Conservation (phyloP, 495 filamentous ascomycete species). For the Collariella sp. region DNA sequence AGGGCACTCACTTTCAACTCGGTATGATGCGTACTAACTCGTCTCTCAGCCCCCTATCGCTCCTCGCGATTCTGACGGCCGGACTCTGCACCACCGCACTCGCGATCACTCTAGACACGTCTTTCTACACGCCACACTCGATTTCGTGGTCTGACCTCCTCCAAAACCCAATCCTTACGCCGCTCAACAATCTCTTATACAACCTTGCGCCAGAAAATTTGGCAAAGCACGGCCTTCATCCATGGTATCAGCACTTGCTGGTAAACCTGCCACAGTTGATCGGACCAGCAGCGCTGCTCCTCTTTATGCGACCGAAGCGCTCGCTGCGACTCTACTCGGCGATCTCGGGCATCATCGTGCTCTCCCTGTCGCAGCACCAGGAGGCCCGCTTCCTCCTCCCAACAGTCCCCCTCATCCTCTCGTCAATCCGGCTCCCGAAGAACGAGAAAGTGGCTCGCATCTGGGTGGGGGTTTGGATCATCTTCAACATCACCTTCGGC, state of each 20-base stretch:
- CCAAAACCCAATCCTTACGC: slow-evolving; percentile 66
- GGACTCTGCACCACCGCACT: slow-evolving; percentile 54
- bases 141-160: slow-evolving; percentile 48
- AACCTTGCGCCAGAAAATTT: slow-evolving; percentile 71
- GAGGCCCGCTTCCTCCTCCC: slow-evolving; percentile 92
- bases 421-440: slow-evolving; percentile 64
- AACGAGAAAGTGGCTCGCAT: slow-evolving; percentile 40
- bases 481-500: slow-evolving; percentile 74
- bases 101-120: slow-evolving; percentile 73
- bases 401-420: slow-evolving; percentile 77
- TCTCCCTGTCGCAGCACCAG: slow-evolving; percentile 86
- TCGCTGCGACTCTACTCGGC: slow-evolving; percentile 64
- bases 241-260: slow-evolving; percentile 80
- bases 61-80: slow-evolving; percentile 52
- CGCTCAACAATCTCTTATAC: slow-evolving; percentile 84
- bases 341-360: slow-evolving; percentile 65
- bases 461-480: slow-evolving; percentile 64
- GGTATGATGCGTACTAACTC: slow-evolving; percentile 17
- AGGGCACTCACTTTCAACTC: slow-evolving; percentile 20
- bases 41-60: slow-evolving; percentile 52
- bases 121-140: slow-evolving; percentile 60
- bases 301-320: slow-evolving; percentile 50
- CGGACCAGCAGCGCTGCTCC: slow-evolving; percentile 70
- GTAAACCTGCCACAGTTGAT: slow-evolving; percentile 82
- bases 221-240: slow-evolving; percentile 83